phyloP scores from a whole-genome alignment of 1,284 basidiomycete genomes.

The Anthracocystis walkeri region DNA sequence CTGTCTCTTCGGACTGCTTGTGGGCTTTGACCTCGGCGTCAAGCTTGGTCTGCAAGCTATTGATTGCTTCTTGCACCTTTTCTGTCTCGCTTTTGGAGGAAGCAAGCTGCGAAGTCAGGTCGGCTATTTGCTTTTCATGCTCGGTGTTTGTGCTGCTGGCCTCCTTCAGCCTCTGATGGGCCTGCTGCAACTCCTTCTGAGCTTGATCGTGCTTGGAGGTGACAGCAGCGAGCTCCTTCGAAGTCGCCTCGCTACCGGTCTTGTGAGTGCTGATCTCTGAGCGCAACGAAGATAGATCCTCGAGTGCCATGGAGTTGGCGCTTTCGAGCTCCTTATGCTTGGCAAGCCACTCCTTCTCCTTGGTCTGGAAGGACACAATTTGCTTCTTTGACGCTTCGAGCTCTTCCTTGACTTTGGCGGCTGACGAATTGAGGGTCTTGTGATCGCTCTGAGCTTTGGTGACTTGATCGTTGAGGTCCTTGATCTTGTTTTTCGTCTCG shows the following conservation, averaged over 20 bases:
- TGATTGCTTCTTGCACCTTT: constrained; percentile 16
- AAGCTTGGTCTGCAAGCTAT: constrained; percentile 23
- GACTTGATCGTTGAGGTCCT: constrained; percentile 27
- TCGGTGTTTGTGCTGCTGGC: constrained; percentile 9
- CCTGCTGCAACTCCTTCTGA: constrained; percentile 25
- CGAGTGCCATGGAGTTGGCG: constrained; percentile 17
- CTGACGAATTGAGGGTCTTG: constrained; percentile 23
- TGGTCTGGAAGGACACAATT: constrained; percentile 11
- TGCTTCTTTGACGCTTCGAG: constrained; percentile 33
- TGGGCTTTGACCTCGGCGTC: constrained; percentile 23
- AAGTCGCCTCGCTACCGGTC: constrained; percentile 16
- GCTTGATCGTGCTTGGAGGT: constrained; percentile 21
- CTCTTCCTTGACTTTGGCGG: constrained; percentile 18
- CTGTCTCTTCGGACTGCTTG: constrained; percentile 15
- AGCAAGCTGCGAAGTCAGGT: constrained; percentile 21
- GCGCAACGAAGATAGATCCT: constrained; percentile 21
- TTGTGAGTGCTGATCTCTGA: constrained; percentile 29
- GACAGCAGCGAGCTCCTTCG: constrained; percentile 29
- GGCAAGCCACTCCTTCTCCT: constrained; percentile 29
- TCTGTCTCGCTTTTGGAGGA: constrained; percentile 17
- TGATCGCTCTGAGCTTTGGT: constrained; percentile 24
- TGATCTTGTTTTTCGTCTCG: constrained; percentile 20
- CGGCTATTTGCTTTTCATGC: constrained; percentile 22
- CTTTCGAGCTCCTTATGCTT: constrained; percentile 40
- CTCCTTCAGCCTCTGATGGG: constrained; percentile 20